Conservation (phyloP, 108 stramenopile species). For the Nitzschia inconspicua region DNA sequence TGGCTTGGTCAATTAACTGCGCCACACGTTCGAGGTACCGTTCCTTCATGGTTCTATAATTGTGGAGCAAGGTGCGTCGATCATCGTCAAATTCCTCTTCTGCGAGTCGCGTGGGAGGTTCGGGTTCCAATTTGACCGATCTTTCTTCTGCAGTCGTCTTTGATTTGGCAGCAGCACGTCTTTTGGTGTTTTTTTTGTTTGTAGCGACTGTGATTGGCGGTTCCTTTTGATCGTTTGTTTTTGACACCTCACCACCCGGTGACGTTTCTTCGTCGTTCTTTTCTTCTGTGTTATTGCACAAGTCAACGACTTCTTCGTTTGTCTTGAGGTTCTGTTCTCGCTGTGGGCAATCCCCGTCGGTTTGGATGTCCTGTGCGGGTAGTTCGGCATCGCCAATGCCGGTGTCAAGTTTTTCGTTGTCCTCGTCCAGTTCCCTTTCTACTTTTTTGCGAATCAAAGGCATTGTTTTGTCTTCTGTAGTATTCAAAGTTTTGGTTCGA, state of each 20-base stretch:
- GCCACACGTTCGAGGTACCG: constrained; percentile 7
- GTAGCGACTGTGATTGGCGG: not conserved
- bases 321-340: no score
- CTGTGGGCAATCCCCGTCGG: no score
- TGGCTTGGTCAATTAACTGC: constrained; percentile 9
- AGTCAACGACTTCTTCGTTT: no score
- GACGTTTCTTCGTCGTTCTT: not conserved
- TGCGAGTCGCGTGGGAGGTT: not conserved
- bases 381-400: no score
- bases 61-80: constrained; percentile 3
- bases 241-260: not conserved
- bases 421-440: no score
- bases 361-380: no score
- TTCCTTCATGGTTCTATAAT: constrained; percentile 9
- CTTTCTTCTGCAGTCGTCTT: not conserved
- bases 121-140: not conserved
- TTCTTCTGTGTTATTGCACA: not conserved
- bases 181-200: not conserved
- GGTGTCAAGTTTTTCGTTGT: no score
- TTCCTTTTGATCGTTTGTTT: not conserved
- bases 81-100: constrained; percentile 1
- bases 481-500: no score
- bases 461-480: no score
- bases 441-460: no score
- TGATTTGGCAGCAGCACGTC: not conserved